Conservation (phyloP, 208 protist genomes). For the Paratrypanosoma confusum region DNA sequence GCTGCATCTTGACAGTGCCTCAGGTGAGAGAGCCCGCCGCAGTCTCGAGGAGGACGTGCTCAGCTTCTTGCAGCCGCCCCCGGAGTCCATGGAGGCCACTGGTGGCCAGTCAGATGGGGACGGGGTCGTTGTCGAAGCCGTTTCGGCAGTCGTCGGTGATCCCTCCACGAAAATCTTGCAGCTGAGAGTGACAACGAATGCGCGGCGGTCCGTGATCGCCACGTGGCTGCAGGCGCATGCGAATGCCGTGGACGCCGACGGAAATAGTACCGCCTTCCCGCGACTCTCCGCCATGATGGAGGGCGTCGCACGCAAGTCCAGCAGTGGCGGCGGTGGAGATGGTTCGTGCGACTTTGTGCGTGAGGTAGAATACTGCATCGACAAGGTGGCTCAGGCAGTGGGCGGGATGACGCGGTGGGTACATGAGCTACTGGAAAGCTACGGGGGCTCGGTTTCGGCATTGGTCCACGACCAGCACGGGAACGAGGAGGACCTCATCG, state of each 20-base stretch:
- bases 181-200: constrained; percentile 22
- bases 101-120: no score
- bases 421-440: neutral
- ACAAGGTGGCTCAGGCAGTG: neutral
- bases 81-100: constrained; percentile 3
- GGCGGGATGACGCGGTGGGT: neutral
- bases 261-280: constrained; percentile 12
- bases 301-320: constrained; percentile 13
- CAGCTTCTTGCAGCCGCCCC: constrained; percentile 16
- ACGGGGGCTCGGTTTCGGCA: neutral
- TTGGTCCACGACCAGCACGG: constrained; percentile 10
- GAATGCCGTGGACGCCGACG: constrained; percentile 17
- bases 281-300: constrained; percentile 5
- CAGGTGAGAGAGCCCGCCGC: constrained; percentile 17
- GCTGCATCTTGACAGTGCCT: constrained; percentile 8
- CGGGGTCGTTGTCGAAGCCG: constrained; percentile 6
- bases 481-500: constrained; percentile 9
- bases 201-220: constrained; percentile 24
- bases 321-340: constrained; percentile 5
- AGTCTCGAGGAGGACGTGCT: constrained; percentile 31
- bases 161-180: constrained; percentile 6
- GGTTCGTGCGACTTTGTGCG: constrained; percentile 2
- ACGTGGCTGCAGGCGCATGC: constrained; percentile 27
- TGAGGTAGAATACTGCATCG: constrained; percentile 1
- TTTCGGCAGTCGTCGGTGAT: constrained; percentile 4